Evolutionary conservation across 805 yeast genomes (phyloP), one percentile per base, ranked within the genome.

Genomic region (Saturnispora sanitii): DNA sequence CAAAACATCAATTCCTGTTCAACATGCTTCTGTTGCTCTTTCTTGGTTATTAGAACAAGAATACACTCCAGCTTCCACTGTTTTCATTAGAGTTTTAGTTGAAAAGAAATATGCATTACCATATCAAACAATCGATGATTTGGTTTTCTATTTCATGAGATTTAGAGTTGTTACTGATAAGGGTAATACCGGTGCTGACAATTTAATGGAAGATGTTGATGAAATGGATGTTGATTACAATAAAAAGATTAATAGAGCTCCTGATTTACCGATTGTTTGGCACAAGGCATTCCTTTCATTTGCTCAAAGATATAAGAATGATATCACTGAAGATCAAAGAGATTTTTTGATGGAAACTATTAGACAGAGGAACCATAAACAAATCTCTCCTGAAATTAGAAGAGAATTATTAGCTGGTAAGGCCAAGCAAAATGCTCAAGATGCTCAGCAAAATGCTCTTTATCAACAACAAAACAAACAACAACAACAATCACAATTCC

Each of bases 71-170:
- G 85, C 97, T 4, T 77, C 84, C 15, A 82, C 95, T 5, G 86
- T 88, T 4, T 88, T 92, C 63, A 87, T 92, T 45, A 76, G 92
- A 61, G 83, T 86, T 4, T 69, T 92, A 45, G 67, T 92, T 30
- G 97, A 94, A 59, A 92, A 92, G 67, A 88, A 85, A 61, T 92
- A 92, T 56, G 97, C 99, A 1, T 68, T 92, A 45, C 99, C 98
- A 26, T 90, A 88, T 61, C 96, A 90, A 66, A 92, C 95, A 1
- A 75, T 92, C 46, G 98, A 92, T 58, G 94, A 87, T 49, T 71
- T 86, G 48, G 98, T 92, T 15, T 88, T 84, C 58, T 94, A 87
- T 57, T 92, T 92, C 62, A 82, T 90, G 82, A 73, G 86, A 52
- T 92, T 92, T 63, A 75, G 96, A 66, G 68, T 71, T 32, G 68